Base-by-base conservation (phyloP, 306 rosid species). In the Prinsepia uniflora region DNA sequence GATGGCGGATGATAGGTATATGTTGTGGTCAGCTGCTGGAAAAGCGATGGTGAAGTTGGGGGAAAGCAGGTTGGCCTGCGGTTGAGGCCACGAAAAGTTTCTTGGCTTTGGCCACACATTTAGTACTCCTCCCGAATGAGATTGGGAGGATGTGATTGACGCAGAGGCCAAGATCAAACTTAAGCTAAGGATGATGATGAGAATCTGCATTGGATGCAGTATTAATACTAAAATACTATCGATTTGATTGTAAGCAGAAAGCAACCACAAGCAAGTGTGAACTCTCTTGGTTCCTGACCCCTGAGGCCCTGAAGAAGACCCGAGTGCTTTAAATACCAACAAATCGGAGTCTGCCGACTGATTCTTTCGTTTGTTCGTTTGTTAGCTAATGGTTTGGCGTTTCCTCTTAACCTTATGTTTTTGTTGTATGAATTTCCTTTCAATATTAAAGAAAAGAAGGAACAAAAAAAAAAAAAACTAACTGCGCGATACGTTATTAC, bases 31-130 rank as follows among this genome's bases (percentile, higher is more conserved):
- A 24, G 30, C 30, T 24, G 45, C 18, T 5, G 84, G 82, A 67
- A 82, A 79, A 57, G 60, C 42, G 75, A 93, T 84, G 75, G 79
- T 66, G 88, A 93, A 93, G 9, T 77, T 30, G 3, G 96, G 85
- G 56, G 96, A 84, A 68, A 93, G 85, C 12, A 65, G 81, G 17
- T 83, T 72, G 73, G 78, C 76, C 52, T 73, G 79, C 2, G 92
- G 92, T 55, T 72, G 57, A 70, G 89, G 58, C 97, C 96, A 93
- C 5, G 78, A 61, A 79, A 93, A 78, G 73, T 75, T 68, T 72
- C 77, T 75, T 15, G 96, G 98, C 64, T 82, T 86, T 0, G 98
- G 98, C 98, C 97, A 93, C 7, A 90, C 82, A 49, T 86, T 81
- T 70, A 88, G 30, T 24, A 24, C 30, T 24, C 30, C 52, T 18